These are phyloP conservation scores for Epichloe hybrida DNA, from an alignment of 2,329 filamentous ascomycete genomes.

Conservation along the genomic window DNA sequence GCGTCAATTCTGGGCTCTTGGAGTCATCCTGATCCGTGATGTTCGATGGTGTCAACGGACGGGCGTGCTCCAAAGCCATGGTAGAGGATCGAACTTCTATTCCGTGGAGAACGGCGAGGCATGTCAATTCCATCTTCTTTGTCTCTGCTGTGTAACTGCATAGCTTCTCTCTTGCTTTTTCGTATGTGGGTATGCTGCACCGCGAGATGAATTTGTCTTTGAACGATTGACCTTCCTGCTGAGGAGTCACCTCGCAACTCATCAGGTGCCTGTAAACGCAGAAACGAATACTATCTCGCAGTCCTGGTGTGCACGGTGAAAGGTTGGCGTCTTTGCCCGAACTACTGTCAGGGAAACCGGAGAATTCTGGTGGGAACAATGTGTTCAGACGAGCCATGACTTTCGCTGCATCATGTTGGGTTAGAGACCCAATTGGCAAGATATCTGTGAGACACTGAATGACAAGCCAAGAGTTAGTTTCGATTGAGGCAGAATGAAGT, in stretches of 20 bases:
- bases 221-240: constrained; percentile 12
- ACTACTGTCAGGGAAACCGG: constrained; percentile 8
- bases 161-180: constrained; percentile 15
- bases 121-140: constrained; percentile 21
- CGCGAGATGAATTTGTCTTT: constrained; percentile 19
- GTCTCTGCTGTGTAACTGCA: constrained; percentile 19
- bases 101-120: constrained; percentile 13
- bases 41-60: constrained; percentile 5
- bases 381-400: constrained; percentile 24
- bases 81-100: constrained; percentile 5
- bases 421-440: constrained; percentile 1
- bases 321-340: constrained; percentile 12
- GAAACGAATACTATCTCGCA: constrained; percentile 23
- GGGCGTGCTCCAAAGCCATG: neutral
- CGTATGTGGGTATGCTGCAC: constrained; percentile 19
- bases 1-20: constrained; percentile 3
- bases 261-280: constrained; percentile 21
- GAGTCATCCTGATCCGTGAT: constrained; percentile 6
- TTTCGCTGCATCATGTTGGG: constrained; percentile 7
- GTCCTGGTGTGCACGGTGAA: constrained; percentile 16
- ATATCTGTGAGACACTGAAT: constrained; percentile 2
- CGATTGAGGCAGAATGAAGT: neutral
- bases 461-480: neutral
- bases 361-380: constrained; percentile 17
- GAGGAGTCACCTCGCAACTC: constrained; percentile 10